Evolutionary conservation across 1,284 basidiomycete genomes (phyloP), one percentile per base, ranked within the genome.

Genomic region (Schizophyllum amplum): DNA sequence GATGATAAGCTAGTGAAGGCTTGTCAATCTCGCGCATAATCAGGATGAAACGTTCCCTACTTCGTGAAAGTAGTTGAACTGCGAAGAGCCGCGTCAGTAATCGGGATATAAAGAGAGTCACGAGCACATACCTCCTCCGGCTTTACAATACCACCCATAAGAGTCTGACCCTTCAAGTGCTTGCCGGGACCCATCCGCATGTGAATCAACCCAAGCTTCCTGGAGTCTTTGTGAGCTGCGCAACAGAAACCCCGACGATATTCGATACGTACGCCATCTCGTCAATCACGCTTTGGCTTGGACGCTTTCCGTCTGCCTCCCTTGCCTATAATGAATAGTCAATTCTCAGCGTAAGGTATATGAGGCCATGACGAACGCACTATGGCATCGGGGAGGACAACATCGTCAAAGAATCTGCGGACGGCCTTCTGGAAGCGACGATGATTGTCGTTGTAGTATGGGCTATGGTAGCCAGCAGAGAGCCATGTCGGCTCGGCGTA

Each of bases 401-500:
- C 73, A 60, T 82, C 77, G 63, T 74, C 72, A 24, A 84, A 74
- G 63, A 87, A 83, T 64, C 74, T 74, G 55, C 85, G 73, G 48
- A 81, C 68, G 0, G 77, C 82, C 55, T 73, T 74, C 64, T 90
- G 87, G 71, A 89, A 89, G 54, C 66, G 71, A 25, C 79, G 70
- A 63, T 90, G 87, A 17, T 50, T 50, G 13, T 91, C 82, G 33
- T 76, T 81, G 71, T 79, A 90, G 67, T 89, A 90, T 1, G 87
- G 84, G 53, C 75, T 81, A 61, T 81, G 77, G 72, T 81, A 90
- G 15, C 81, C 83, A 20, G 80, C 71, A 4, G 75, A 74, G 66
- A 89, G 76, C 90, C 90, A 94, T 1, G 84, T 84, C 13, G 91
- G 88, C 66, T 94, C 92, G 17, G 82, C 90, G 67, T 92, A 92